Base-by-base conservation (phyloP, 768 basidiomycete genomes). In the Scleroderma bovista region DNA sequence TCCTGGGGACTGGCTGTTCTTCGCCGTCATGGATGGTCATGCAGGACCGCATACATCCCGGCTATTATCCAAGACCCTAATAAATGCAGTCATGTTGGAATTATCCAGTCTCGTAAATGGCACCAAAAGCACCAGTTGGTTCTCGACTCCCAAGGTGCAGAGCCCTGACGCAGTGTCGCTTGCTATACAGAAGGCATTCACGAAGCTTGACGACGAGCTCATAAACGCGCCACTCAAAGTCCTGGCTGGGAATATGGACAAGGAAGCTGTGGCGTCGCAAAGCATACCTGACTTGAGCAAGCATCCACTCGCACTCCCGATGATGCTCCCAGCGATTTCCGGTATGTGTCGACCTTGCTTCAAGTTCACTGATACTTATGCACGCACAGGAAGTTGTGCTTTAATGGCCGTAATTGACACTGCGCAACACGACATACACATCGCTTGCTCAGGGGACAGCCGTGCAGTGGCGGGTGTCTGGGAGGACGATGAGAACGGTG, bases 381-480 rank as follows among this genome's bases (percentile, higher is more conserved):
- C 48, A 17, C 23, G 33, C 48, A 55, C 62, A 78, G 95, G 95
- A 3, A 93, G 92, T 51, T 98, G 95, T 66, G 93, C 95, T 1
- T 71, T 99, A 48, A 75, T 94, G 66, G 85, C 93, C 1, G 65
- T 94, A 41, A 79, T 99, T 51, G 95, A 98, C 63, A 88, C 89
- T 0, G 81, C 85, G 6, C 77, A 86, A 51, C 78, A 76, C 40
- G 83, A 93, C 62, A 66, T 98, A 23, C 95, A 96, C 59, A 82
- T 98, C 31, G 95, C 95, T 9, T 84, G 84, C 57, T 85, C 93
- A 5, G 96, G 96, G 0, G 96, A 99, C 64, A 88, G 90, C 62
- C 80, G 96, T 43, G 96, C 96, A 12, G 93, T 99, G 6, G 94
- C 95, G 19, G 96, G 96, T 17, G 79, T 91, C 33, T 94, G 89